A percentile compares a stretch with the other conserved stretches of the same genome.
Evolutionary conservation across 2,329 filamentous ascomycete genomes (phyloP).

Genomic region (Polytolypa hystricis): DNA sequence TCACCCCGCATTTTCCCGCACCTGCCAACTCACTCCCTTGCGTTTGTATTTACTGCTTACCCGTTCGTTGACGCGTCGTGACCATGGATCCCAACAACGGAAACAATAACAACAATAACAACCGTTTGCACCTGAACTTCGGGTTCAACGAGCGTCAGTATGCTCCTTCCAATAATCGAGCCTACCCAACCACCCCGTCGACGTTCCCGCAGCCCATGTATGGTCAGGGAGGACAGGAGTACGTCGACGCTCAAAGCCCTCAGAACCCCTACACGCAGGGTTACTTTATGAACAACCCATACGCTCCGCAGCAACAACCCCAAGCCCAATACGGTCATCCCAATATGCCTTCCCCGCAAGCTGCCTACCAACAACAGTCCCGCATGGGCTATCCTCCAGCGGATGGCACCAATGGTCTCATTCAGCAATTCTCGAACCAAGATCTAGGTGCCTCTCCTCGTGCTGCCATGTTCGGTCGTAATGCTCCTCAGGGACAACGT

Average conservation of each 20-base stretch:
- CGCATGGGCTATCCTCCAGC: conserved; percentile 47
- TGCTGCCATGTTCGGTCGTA: conserved; percentile 56
- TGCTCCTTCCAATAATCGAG: conserved; percentile 50
- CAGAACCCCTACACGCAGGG: conserved; percentile 33
- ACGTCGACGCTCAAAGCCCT: conserved; percentile 39
- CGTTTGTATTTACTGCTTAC: too few species aligned
- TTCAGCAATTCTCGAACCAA: conserved; percentile 94
- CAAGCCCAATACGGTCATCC: conserved; percentile 43
- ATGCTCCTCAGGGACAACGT: conserved; percentile 57
- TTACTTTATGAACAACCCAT: conserved; percentile 55
- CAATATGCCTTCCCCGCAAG: conserved; percentile 46
- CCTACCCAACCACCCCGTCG: conserved; percentile 81
- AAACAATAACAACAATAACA: conserved; percentile 54
- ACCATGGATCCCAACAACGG: conserved; percentile 46
- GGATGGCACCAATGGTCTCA: conserved; percentile 80
- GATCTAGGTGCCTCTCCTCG: conserved; percentile 69
- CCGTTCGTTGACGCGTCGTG: too few species aligned
- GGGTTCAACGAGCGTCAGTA: conserved; percentile 53
- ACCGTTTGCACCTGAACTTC: conserved; percentile 37
- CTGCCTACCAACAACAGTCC: conserved; percentile 41
- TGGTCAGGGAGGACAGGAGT: conserved; percentile 49
- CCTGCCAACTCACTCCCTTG: too few species aligned
- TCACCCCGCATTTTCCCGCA: too few species aligned
- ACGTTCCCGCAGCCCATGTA: conserved; percentile 90
- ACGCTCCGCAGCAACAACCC: conserved; percentile 33